Evolutionary conservation across 306 rosid genomes (phyloP).

Genomic region (Morella rubra): DNA sequence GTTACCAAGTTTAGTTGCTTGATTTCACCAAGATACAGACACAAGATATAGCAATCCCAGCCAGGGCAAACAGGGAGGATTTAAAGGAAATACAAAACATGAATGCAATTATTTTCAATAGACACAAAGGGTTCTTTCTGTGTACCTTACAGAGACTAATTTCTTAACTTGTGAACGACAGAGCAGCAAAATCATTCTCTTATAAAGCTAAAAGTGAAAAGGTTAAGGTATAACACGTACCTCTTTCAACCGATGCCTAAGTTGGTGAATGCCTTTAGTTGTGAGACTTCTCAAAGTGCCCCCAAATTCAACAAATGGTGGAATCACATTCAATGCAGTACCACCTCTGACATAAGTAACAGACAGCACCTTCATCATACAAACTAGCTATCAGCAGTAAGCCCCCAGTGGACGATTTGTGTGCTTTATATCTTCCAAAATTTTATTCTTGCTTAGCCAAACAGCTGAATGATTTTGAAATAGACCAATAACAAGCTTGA

Average conservation of each 20-base stretch:
- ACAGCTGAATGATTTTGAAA: conserved; percentile 20
- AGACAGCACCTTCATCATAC: conserved; percentile 52
- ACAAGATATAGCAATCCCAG: background rate
- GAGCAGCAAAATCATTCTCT: background rate
- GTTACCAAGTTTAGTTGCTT: background rate
- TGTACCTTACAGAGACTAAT: background rate
- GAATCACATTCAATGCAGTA: conserved; percentile 51
- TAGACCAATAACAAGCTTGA: background rate
- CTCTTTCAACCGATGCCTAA: conserved; percentile 59
- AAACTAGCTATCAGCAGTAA: conserved; percentile 15
- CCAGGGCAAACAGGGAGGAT: background rate
- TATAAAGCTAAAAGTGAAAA: conserved; percentile 7
- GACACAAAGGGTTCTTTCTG: background rate
- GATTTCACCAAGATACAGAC: background rate
- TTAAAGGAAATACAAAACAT: background rate
- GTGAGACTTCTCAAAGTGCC: conserved; percentile 72
- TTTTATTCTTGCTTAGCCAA: conserved; percentile 1
- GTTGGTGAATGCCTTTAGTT: conserved; percentile 55
- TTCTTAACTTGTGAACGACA: background rate
- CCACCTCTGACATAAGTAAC: conserved; percentile 59
- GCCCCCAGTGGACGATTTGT: conserved; percentile 1
- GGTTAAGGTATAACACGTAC: conserved; percentile 26
- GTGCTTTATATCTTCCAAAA: background rate
- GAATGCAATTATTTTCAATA: background rate
- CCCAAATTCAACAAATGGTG: conserved; percentile 56